A percentile compares a stretch with the other conserved stretches of the same genome.
Evolutionary conservation across 768 basidiomycete species (phyloP).

Genomic region (Mycena alexandri): DNA sequence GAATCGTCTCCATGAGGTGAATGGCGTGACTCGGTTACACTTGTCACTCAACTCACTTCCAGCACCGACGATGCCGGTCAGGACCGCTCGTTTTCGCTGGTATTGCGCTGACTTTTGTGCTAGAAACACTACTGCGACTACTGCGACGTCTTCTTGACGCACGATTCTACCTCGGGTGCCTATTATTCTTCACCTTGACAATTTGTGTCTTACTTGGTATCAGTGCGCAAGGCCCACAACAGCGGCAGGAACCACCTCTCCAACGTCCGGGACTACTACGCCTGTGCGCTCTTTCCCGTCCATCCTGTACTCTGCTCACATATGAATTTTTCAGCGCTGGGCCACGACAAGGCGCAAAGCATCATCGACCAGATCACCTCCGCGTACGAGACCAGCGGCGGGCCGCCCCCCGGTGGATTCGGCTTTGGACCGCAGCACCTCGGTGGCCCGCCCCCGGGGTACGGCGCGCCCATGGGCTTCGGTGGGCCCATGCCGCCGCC

Average conservation of each 20-base stretch:
- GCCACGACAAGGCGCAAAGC: constrained; percentile 97
- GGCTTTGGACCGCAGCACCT: constrained; percentile 89
- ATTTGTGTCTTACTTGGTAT: constrained; percentile 23
- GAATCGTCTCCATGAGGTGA: constrained; percentile 80
- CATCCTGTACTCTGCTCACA: not conserved
- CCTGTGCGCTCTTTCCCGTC: constrained; percentile 67
- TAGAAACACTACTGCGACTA: constrained; percentile 97
- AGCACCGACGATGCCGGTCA: constrained; percentile 71
- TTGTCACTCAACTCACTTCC: constrained; percentile 18
- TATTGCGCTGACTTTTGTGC: constrained; percentile 16
- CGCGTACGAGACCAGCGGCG: constrained; percentile 88
- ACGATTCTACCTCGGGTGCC: constrained; percentile 92
- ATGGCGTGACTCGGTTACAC: not conserved
- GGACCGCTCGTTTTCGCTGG: constrained; percentile 41
- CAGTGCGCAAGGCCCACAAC: constrained; percentile 98
- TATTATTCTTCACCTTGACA: constrained; percentile 21
- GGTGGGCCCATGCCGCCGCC: constrained; percentile 65
- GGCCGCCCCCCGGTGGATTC: constrained; percentile 89
- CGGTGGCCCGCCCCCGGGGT: constrained; percentile 65
- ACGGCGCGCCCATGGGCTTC: constrained; percentile 60
- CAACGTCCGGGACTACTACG: constrained; percentile 98
- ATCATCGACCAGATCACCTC: constrained; percentile 99
- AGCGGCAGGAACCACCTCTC: constrained; percentile 96
- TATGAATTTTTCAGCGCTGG: constrained; percentile 65
- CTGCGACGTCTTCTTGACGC: constrained; percentile 93